Evolutionary conservation across 306 rosid species (phyloP).

Genomic region (Sicyos baderoa): DNA sequence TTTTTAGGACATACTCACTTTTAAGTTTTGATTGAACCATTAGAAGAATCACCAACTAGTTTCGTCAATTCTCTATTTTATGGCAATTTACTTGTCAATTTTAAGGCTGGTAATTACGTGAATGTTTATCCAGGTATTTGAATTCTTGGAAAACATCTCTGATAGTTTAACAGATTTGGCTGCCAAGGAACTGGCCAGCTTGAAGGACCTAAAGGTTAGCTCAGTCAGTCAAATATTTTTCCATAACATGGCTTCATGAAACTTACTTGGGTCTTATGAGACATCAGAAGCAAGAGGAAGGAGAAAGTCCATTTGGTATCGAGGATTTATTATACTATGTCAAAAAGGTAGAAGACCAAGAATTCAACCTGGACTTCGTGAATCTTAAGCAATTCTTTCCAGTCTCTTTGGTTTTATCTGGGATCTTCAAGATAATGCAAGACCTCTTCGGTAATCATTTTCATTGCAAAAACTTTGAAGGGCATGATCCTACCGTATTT

Average conservation of each 20-base stretch:
- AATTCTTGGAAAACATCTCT: conserved; percentile 79
- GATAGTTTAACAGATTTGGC: conserved; percentile 61
- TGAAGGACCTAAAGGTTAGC: conserved; percentile 72
- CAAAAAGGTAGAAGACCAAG: conserved; percentile 64
- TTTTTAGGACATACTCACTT: not conserved
- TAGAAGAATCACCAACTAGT: not conserved
- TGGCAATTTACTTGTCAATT: not conserved
- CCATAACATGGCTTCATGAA: conserved; percentile 23
- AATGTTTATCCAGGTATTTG: conserved; percentile 58
- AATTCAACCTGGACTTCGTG: conserved; percentile 57
- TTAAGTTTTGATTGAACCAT: conserved; percentile 1
- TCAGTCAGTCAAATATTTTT: not conserved
- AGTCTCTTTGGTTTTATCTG: conserved; percentile 73
- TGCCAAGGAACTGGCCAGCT: conserved; percentile 49
- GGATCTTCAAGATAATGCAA: conserved; percentile 81
- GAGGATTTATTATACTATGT: conserved; percentile 76
- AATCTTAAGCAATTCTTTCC: conserved; percentile 88
- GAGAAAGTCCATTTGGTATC: conserved; percentile 74
- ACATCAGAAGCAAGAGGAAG: conserved; percentile 81
- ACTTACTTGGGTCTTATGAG: conserved; percentile 29
- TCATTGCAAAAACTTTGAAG: not conserved
- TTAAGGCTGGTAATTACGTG: conserved; percentile 5
- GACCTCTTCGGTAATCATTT: conserved; percentile 70
- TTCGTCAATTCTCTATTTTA: not conserved
- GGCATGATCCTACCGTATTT: conserved; percentile 16